Conservation (phyloP, 2,329 filamentous ascomycete genomes). For the Aspergillus sp. region DNA sequence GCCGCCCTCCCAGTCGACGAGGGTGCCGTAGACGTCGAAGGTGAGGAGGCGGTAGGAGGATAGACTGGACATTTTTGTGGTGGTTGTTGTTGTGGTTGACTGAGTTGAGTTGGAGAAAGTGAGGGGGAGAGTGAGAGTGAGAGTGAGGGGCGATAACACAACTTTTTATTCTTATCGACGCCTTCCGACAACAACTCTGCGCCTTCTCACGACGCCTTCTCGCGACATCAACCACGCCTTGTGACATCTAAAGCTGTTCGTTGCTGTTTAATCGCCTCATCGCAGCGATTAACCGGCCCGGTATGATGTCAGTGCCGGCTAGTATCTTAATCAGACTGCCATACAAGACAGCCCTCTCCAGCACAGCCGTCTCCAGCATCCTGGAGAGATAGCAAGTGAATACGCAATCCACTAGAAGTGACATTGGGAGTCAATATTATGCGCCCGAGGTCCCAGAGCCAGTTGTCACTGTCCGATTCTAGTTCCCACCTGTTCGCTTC, state of each 20-base stretch:
- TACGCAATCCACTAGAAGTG: too few relatives aligned
- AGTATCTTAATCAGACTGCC: too few relatives aligned
- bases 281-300: too few relatives aligned
- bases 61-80: conserved; percentile 26
- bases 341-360: too few relatives aligned
- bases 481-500: too few relatives aligned
- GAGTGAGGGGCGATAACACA: neutral
- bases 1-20: conserved; percentile 76
- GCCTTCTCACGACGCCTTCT: neutral
- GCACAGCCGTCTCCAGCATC: too few relatives aligned
- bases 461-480: too few relatives aligned
- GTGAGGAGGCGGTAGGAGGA: conserved; percentile 56
- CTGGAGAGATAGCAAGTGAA: too few relatives aligned
- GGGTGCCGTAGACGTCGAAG: conserved; percentile 78
- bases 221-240: neutral
- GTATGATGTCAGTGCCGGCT: too few relatives aligned
- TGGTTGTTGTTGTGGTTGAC: neutral
- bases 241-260: conserved; percentile 26
- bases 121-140: neutral
- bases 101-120: neutral
- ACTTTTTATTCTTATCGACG: neutral
- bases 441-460: too few relatives aligned
- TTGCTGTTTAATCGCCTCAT: too few relatives aligned
- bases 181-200: neutral
- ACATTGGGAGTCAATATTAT: too few relatives aligned